Evolutionary conservation across 192 early-diverging fungal genomes (phyloP), one percentile per base, ranked within the genome.

Genomic region (Coemansia sp.): DNA sequence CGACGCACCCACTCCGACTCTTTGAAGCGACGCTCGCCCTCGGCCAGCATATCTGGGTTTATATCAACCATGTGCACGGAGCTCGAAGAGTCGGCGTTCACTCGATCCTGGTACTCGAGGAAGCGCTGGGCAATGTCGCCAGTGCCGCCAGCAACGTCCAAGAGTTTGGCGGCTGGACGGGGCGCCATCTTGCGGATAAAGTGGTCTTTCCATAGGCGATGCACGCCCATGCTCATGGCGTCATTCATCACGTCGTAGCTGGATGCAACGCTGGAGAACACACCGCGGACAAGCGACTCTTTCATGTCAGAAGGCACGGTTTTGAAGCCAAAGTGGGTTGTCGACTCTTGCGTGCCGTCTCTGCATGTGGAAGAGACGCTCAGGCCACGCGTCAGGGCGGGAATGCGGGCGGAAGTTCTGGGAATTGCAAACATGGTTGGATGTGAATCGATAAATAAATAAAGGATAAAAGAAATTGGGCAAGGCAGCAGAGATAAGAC

Each of bases 181-280:
- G 97, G 94, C 1, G 91, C 86, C 78, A 99, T 82, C 18, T 74
- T 82, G 21, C 86, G 83, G 57, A 99, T 90, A 71, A 93, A 92
- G 67, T 93, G 86, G 65, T 97, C 93, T 67, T 99, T 99, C 97
- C 97, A 99, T 32, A 97, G 68, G 53, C 95, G 85, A 72, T 99
- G 95, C 18, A 99, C 76, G 27, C 97, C 97, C 27, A 84, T 79
- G 68, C 88, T 91, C 95, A 98, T 98, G 17, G 90, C 88, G 58
- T 98, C 95, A 82, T 98, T 98, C 97, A 99, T 98, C 10, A 95
- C 57, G 71, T 99, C 97, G 81, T 99, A 99, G 46, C 90, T 95
- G n/a, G 81, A 72, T 3, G 97, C 97, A 17, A 99, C 97, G 63
- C 85, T 93, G n/a, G 88, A 84, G 71, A 98, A 98, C 11, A 98